Percentiles rank a stretch among this genome's conserved stretches.
These are phyloP conservation scores for Yamadazyma dushanensis DNA, from an alignment of 1,139 yeast species.

Conservation along the genomic window DNA sequence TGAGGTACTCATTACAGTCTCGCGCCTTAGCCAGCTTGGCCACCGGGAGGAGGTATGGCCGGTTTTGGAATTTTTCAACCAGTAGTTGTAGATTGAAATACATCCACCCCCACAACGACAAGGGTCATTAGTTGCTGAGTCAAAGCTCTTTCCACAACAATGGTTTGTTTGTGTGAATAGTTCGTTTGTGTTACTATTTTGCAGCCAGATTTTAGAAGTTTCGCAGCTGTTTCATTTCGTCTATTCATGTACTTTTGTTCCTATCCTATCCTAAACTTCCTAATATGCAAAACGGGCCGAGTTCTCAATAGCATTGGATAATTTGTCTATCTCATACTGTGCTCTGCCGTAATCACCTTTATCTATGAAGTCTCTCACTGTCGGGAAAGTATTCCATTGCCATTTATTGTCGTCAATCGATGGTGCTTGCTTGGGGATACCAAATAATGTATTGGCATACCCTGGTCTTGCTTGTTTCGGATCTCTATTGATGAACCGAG, in stretches of 20 bases:
- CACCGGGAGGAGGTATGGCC: conserved; percentile 51
- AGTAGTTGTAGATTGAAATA: no score
- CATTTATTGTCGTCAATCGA: conserved; percentile 24
- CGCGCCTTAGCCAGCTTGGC: conserved; percentile 84
- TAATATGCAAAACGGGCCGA: conserved; percentile 21
- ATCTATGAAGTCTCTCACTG: conserved; percentile 63
- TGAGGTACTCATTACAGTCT: conserved; percentile 60
- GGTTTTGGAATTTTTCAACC: neutral
- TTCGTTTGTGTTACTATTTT: no score
- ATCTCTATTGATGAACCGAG: conserved; percentile 42
- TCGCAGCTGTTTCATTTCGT: no score
- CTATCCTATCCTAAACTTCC: no score
- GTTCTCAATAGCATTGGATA: conserved; percentile 37
- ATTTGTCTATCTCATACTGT: conserved; percentile 51
- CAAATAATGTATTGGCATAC: conserved; percentile 68
- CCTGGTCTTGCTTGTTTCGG: conserved; percentile 61
- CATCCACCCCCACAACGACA: no score
- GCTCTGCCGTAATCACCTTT: conserved; percentile 53
- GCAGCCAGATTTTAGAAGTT: no score
- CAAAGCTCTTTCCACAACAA: no score
- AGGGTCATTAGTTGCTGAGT: no score
- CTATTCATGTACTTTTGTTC: no score
- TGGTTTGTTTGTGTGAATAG: no score
- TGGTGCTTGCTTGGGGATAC: conserved; percentile 66
- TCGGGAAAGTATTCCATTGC: conserved; percentile 74